Conservation (phyloP, 2,329 filamentous ascomycete species). For the Nemania serpens region DNA sequence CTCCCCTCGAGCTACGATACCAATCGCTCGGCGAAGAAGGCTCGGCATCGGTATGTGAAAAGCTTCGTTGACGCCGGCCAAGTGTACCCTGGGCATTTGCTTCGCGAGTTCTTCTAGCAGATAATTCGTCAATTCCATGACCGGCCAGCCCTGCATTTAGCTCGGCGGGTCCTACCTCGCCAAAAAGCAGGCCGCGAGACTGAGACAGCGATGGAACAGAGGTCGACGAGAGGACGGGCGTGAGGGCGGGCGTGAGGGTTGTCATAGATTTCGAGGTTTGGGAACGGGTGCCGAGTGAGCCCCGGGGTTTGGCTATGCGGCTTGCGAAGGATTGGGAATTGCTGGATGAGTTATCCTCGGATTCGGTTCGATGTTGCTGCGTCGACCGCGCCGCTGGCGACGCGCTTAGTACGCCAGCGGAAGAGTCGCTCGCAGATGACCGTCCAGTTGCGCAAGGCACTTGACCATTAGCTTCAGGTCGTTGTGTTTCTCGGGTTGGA, state of each 20-base stretch:
- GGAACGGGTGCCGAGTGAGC: constrained; percentile 41
- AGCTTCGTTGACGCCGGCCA: constrained; percentile 54
- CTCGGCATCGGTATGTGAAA: constrained; percentile 61
- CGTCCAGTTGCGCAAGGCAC: constrained; percentile 50
- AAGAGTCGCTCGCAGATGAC: constrained; percentile 42
- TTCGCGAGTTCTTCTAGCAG: constrained; percentile 70
- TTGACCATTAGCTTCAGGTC: constrained; percentile 41
- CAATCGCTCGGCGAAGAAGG: constrained; percentile 66
- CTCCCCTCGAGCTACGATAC: constrained; percentile 37
- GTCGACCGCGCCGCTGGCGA: constrained; percentile 41
- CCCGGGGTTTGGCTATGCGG: constrained; percentile 60
- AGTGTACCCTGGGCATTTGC: constrained; percentile 64
- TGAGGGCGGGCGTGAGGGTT: constrained; percentile 47
- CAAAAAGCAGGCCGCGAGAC: constrained; percentile 67
- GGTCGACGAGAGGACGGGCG: constrained; percentile 40
- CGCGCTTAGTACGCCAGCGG: constrained; percentile 33
- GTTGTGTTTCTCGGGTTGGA: constrained; percentile 15
- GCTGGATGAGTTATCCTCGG: constrained; percentile 57
- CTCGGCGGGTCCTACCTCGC: constrained; percentile 70
- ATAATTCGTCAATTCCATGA: constrained; percentile 62
- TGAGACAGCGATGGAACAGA: constrained; percentile 40
- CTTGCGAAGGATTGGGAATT: constrained; percentile 64
- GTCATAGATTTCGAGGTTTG: constrained; percentile 51
- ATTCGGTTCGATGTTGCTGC: constrained; percentile 53
- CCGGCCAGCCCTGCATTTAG: constrained; percentile 57